phyloP scores from a whole-genome alignment of 805 yeast species.

The Blastobotrys attinorum region DNA sequence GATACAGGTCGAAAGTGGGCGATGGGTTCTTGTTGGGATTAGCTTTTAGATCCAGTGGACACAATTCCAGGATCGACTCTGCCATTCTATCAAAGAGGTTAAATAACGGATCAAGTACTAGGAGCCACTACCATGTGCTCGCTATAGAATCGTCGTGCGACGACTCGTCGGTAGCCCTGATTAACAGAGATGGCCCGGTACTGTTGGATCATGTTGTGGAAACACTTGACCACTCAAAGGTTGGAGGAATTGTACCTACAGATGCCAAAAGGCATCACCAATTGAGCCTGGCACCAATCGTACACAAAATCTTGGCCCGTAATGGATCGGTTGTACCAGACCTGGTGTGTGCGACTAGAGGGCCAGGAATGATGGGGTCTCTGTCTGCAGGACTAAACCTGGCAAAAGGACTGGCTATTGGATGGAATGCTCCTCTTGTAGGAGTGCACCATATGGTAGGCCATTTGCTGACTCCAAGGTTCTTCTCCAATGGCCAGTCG shows the following conservation, averaged over 20 bases:
- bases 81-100: too few relatives aligned
- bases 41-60: too few relatives aligned
- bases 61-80: too few relatives aligned
- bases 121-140: constrained; percentile 38
- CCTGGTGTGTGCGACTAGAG: constrained; percentile 81
- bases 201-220: constrained; percentile 51
- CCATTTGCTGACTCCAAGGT: constrained; percentile 64
- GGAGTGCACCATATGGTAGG: constrained; percentile 98
- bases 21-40: too few relatives aligned
- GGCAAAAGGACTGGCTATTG: constrained; percentile 78
- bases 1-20: too few relatives aligned
- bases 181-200: constrained; percentile 37
- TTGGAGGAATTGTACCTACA: constrained; percentile 86
- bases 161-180: constrained; percentile 81
- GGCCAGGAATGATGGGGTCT: constrained; percentile 95
- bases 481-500: constrained; percentile 40
- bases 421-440: constrained; percentile 66
- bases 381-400: constrained; percentile 73
- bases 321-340: constrained; percentile 11
- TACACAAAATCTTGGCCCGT: constrained; percentile 35
- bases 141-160: constrained; percentile 94
- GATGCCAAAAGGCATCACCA: constrained; percentile 80
- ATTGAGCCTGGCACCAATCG: constrained; percentile 42
- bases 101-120: too few relatives aligned
- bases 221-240: constrained; percentile 55